Evolutionary conservation across 2,329 filamentous ascomycete species (phyloP), one percentile per base, ranked within the genome.

Genomic region (Cytospora leucostoma): DNA sequence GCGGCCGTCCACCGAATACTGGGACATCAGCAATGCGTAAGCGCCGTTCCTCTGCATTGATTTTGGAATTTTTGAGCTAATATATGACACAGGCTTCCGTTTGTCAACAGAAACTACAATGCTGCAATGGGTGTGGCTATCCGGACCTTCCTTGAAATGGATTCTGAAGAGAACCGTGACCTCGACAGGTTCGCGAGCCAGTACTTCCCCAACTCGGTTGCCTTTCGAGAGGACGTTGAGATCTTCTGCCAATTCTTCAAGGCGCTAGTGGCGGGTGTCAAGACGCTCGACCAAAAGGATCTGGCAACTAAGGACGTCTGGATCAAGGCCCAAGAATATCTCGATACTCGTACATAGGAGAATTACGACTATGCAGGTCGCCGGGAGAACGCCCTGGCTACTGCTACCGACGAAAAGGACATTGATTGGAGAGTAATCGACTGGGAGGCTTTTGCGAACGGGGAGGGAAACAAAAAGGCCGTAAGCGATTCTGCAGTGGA

Each of bases 21-120:
- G 87, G 61, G 84, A 89, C 54, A 81, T 98, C 64, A 88, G 88
- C 68, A 84, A 91, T 68, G 85, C 84, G 92, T 94, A 81, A 72
- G 85, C 76, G n/a, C 7, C 19, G 13, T 10, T 49, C 44, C 49
- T 55, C 40, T 8, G 44, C 44, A 4, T 7, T 47, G 10, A 7
- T 51, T 34, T 38, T 35, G 4, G 12, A 2, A 12, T 3, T 58
- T 4, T 15, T 33, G 17, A 62, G 67, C 64, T 74, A 68, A 69
- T 54, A 51, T 17, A 34, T 59, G 32, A 4, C 6, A 37, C 54
- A 66, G 64, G 21, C 64, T 66, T 44, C 64, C 64, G 35, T 66
- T 66, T 50, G 53, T 64, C 54, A 64, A 61, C 50, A 59, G 58
- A 21, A 61, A 66, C 35, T 56, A 58, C 49, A 66, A 61, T n/a